phyloP scores from a whole-genome alignment of 1,284 basidiomycete species.

The Retiboletus flavoniger region DNA sequence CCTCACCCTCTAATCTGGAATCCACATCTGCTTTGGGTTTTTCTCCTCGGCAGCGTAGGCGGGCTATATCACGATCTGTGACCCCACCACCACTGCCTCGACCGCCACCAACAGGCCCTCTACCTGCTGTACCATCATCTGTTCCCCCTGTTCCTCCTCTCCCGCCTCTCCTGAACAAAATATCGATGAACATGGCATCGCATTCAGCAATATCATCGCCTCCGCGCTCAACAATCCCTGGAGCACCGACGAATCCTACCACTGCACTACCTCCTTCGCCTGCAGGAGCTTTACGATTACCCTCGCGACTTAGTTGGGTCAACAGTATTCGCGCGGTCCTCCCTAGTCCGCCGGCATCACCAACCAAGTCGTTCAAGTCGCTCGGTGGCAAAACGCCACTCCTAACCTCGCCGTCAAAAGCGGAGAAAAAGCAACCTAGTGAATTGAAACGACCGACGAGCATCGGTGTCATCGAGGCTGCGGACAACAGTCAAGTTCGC shows the following conservation, averaged over 20 bases:
- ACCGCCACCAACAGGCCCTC: slow-evolving; percentile 32
- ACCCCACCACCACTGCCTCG: slow-evolving; percentile 27
- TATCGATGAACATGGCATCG: slow-evolving; percentile 10
- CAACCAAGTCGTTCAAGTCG: slow-evolving; percentile 18
- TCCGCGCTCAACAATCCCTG: slow-evolving; percentile 10
- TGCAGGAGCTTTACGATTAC: slow-evolving; percentile 31
- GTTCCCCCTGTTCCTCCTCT: slow-evolving; percentile 31
- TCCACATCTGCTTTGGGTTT: background rate
- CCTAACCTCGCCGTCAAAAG: slow-evolving; percentile 12
- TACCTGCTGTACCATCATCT: slow-evolving; percentile 29
- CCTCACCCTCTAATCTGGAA: slow-evolving; percentile 10
- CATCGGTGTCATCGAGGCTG: slow-evolving; percentile 33
- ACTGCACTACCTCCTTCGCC: slow-evolving; percentile 26
- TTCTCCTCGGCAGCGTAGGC: slow-evolving; percentile 20
- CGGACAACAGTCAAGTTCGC: slow-evolving; percentile 25
- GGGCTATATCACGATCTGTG: slow-evolving; percentile 27
- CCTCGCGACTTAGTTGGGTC: slow-evolving; percentile 34
- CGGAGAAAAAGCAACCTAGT: slow-evolving; percentile 7
- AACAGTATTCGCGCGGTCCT: slow-evolving; percentile 29
- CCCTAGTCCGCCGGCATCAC: slow-evolving; percentile 34
- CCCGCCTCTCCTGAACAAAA: slow-evolving; percentile 20
- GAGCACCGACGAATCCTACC: slow-evolving; percentile 6
- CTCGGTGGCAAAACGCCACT: slow-evolving; percentile 7
- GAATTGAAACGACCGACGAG: slow-evolving; percentile 28
- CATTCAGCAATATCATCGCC: slow-evolving; percentile 4